phyloP scores from a whole-genome alignment of 768 basidiomycete genomes.

The Lactifluus hygrophoroides region DNA sequence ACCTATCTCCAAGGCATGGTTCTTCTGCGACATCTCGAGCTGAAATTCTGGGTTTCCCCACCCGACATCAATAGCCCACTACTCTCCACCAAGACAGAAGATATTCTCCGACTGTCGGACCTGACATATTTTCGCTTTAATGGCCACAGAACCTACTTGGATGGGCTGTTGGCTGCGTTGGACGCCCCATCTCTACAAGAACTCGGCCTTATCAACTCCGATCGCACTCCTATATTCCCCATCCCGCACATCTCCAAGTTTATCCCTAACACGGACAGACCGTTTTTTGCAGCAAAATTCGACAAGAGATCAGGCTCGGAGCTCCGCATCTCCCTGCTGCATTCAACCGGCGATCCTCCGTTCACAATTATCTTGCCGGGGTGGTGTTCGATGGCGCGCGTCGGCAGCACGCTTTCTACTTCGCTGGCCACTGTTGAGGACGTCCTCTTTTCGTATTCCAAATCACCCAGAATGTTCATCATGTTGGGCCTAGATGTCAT shows the following conservation, averaged over 20 bases:
- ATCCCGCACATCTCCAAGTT: neutral
- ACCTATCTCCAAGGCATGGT: neutral
- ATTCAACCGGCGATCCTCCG: neutral
- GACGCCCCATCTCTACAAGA: neutral
- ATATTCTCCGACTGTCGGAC: neutral
- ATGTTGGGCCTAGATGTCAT: too few relatives aligned
- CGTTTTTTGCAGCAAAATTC: neutral
- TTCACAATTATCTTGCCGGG: neutral
- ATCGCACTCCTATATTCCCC: neutral
- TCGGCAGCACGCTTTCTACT: neutral
- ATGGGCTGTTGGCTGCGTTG: neutral
- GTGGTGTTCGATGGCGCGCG: neutral
- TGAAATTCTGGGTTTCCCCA: neutral
- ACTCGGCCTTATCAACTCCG: neutral
- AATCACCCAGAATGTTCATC: too few relatives aligned
- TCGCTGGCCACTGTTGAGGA: neutral
- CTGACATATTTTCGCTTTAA: neutral
- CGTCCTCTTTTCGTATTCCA: too few relatives aligned
- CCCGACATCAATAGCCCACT: neutral
- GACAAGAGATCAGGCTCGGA: fast-evolving
- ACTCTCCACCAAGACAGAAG: too few relatives aligned
- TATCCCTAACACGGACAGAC: neutral
- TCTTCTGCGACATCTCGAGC: neutral
- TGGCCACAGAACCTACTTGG: neutral
- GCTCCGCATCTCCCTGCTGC: neutral